phyloP scores from a whole-genome alignment of 139 green algal species.

The Asterochloris erici region DNA sequence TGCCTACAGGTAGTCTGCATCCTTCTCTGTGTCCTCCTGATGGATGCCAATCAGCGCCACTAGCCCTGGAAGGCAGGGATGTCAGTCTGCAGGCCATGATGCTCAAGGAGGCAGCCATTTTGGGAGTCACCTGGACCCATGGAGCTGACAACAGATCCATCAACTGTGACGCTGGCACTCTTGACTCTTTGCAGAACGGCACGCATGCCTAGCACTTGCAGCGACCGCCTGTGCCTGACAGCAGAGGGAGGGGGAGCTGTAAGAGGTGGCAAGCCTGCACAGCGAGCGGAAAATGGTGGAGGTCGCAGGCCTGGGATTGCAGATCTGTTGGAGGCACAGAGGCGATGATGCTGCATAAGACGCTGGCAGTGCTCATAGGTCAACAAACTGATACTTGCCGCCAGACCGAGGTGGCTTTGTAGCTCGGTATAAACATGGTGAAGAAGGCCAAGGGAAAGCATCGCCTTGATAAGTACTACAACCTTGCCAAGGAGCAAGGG shows the following conservation, averaged over 20 bases:
- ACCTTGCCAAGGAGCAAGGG: constrained; percentile 98
- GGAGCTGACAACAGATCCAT: no score
- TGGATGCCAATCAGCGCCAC: constrained; percentile 58
- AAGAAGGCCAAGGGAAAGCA: constrained; percentile 84
- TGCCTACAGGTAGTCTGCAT: constrained; percentile 55
- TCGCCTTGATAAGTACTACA: constrained; percentile 97
- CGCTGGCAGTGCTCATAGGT: no score
- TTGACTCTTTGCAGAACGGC: constrained; percentile 14
- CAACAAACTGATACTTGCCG: no score
- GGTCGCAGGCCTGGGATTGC: no score
- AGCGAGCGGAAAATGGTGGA: no score
- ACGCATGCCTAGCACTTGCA: not conserved
- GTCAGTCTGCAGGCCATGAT: no score
- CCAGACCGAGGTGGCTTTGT: no score
- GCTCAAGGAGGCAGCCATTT: not conserved
- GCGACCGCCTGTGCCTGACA: no score
- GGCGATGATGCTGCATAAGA: no score
- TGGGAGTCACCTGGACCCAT: not conserved
- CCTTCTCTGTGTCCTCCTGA: constrained; percentile 37
- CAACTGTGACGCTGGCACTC: constrained; percentile 4
- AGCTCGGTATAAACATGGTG: constrained; percentile 12
- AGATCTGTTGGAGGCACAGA: no score
- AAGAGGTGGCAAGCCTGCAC: not conserved
- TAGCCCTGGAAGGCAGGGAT: constrained; percentile 30
- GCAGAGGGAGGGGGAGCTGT: not conserved